phyloP scores from a whole-genome alignment of 345 rosid species.

The Isatis tinctoria region DNA sequence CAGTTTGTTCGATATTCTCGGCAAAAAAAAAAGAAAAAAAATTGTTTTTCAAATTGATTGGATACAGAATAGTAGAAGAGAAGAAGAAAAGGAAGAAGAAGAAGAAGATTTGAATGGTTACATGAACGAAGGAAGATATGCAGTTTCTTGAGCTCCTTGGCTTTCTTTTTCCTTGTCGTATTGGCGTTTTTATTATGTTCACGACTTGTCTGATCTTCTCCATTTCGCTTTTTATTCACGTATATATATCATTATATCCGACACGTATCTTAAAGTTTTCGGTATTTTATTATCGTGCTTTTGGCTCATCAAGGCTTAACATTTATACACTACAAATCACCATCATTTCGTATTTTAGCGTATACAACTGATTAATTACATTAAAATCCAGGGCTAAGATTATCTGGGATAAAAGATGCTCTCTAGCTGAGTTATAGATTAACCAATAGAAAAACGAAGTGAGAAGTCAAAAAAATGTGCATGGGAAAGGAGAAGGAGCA shows the following conservation, averaged over 20 bases:
- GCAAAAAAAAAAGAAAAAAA: background rate
- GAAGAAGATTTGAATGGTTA: slow-evolving; percentile 11
- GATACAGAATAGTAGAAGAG: background rate
- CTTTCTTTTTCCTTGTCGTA: background rate
- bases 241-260: slow-evolving; percentile 15
- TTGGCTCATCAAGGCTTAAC: no score
- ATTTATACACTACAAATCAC: no score
- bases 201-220: slow-evolving; percentile 25
- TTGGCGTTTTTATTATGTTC: slow-evolving; percentile 3
- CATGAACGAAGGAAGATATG: slow-evolving; percentile 24
- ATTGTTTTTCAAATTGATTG: background rate
- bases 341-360: no score
- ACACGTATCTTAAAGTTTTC: slow-evolving; percentile 24
- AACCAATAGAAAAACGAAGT: background rate
- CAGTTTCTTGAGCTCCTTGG: slow-evolving; percentile 1
- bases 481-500: slow-evolving; percentile 22
- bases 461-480: slow-evolving; percentile 15
- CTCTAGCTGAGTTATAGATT: background rate
- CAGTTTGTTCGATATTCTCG: slow-evolving; percentile 2
- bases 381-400: no score
- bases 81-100: background rate
- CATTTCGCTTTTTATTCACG: slow-evolving; percentile 19
- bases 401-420: no score
- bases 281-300: no score
- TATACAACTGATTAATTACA: no score